A percentile compares a stretch with the other conserved stretches of the same genome.
phyloP scores from a whole-genome alignment of 2,329 filamentous ascomycete species.

The Venturia pyrina region DNA sequence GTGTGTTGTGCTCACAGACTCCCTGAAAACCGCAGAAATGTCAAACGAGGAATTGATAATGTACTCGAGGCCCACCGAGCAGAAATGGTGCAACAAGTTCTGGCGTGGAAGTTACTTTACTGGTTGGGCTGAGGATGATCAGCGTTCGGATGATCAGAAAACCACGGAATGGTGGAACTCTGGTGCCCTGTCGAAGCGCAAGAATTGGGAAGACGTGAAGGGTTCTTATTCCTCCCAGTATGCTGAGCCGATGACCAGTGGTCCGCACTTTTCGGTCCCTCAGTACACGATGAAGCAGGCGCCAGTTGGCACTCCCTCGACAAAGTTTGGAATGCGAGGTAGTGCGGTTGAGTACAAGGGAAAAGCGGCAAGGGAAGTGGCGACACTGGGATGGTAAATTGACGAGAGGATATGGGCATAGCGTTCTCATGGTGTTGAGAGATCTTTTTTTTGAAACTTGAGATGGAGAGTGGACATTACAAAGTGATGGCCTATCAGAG shows the following conservation, averaged over 20 bases:
- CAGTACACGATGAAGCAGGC: neutral
- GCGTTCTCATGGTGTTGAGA: neutral
- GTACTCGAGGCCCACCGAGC: neutral
- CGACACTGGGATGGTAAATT: neutral
- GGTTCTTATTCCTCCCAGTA: neutral
- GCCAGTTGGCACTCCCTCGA: neutral
- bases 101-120: neutral
- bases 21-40: neutral
- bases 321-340: neutral
- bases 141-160: neutral
- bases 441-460: neutral
- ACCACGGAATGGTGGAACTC: neutral
- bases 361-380: neutral
- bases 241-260: neutral
- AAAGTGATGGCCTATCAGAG: neutral
- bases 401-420: neutral
- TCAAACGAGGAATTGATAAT: conserved; percentile 4
- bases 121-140: neutral
- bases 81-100: neutral
- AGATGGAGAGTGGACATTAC: neutral
- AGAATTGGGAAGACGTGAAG: neutral
- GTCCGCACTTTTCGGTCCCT: neutral
- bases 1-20: neutral
- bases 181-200: neutral
- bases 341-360: neutral